Evolutionary conservation across 2,329 filamentous ascomycete genomes (phyloP).

Genomic region (Emericellopsis cladophorae): DNA sequence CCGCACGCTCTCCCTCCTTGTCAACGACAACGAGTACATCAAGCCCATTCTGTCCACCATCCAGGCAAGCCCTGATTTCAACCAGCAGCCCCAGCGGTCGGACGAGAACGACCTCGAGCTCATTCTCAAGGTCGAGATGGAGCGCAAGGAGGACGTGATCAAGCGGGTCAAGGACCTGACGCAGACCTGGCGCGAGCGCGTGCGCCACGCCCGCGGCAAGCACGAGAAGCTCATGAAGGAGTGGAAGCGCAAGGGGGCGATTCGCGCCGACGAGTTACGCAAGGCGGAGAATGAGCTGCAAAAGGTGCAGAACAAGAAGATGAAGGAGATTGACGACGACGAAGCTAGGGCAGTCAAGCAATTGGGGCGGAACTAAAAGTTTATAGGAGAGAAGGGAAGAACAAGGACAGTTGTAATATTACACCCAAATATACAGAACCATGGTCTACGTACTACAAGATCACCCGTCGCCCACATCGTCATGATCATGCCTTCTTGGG

Average conservation of each 20-base stretch:
- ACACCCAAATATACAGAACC: conserved; percentile 3
- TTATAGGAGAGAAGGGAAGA: no score
- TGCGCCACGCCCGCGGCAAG: conserved; percentile 32
- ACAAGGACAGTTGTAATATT: conserved; percentile 4
- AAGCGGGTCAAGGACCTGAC: conserved; percentile 29
- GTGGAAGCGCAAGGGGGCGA: conserved; percentile 29
- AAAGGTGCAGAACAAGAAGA: conserved; percentile 38
- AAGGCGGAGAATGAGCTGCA: conserved; percentile 33
- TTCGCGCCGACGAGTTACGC: conserved; percentile 34
- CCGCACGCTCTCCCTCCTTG: conserved; percentile 25
- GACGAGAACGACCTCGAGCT: conserved; percentile 48
- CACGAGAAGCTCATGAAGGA: conserved; percentile 34
- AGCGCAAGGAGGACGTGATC: conserved; percentile 32
- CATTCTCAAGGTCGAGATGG: conserved; percentile 37
- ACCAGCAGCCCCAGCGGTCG: conserved; percentile 47
- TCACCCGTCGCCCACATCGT: background rate
- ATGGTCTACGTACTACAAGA: background rate
- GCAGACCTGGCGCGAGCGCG: conserved; percentile 36
- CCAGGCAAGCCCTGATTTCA: conserved; percentile 38
- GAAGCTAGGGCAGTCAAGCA: conserved; percentile 35
- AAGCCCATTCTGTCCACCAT: conserved; percentile 44
- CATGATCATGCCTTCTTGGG: conserved; percentile 2
- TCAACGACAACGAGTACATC: conserved; percentile 29
- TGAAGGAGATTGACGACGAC: conserved; percentile 33
- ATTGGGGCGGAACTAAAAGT: conserved; percentile 15